phyloP scores from a whole-genome alignment of 257 asterid genomes.

The Anisodus acutangulus region DNA sequence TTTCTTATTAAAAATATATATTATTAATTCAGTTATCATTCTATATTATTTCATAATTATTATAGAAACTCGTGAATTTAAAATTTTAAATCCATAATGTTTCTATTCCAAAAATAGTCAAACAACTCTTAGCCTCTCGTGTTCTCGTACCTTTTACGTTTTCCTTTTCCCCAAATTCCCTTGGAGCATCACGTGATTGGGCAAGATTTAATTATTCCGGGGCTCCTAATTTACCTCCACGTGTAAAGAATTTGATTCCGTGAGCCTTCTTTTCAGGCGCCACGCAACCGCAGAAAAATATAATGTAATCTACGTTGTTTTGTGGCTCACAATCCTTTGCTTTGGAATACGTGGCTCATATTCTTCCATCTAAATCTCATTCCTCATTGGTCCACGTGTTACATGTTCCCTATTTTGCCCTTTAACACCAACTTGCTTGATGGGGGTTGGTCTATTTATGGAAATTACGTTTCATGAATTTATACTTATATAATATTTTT shows the following conservation, averaged over 20 bases:
- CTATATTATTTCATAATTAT: too few species aligned
- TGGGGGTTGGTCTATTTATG: neutral
- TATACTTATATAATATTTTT: neutral
- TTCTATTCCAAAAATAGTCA: too few species aligned
- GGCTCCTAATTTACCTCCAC: neutral
- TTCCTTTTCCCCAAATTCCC: too few species aligned
- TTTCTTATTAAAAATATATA: too few species aligned
- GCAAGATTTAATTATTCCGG: neutral
- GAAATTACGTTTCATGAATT: neutral
- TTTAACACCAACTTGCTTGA: neutral
- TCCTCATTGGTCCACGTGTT: neutral
- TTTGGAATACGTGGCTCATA: neutral
- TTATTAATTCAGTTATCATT: too few species aligned
- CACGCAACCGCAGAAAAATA: neutral
- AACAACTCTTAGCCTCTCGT: too few species aligned
- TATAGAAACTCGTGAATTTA: too few species aligned
- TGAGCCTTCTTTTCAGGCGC: neutral
- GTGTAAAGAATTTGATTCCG: neutral
- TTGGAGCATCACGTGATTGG: neutral
- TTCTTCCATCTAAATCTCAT: slow-evolving; percentile 17
- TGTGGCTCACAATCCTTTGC: slow-evolving; percentile 28
- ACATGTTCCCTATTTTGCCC: neutral
- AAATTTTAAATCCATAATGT: too few species aligned
- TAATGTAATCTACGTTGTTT: neutral
- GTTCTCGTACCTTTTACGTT: too few species aligned